Conservation (phyloP, 2,329 filamentous ascomycete genomes). For the Arthrobotrys iridis region DNA sequence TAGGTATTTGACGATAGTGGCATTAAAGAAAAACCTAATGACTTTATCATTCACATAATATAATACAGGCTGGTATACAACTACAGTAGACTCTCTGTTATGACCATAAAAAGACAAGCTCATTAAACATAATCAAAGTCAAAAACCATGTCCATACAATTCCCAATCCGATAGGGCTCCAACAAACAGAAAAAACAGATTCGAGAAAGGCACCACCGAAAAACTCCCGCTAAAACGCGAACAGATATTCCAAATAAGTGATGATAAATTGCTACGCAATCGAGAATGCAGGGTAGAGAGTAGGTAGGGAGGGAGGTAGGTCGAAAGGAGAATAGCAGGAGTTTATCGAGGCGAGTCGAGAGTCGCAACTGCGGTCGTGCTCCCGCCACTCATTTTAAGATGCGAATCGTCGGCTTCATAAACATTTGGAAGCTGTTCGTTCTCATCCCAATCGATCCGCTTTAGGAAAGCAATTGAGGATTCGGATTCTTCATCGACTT, state of each 20-base stretch:
- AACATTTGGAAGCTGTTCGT: constrained; percentile 37
- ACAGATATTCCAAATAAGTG: neutral
- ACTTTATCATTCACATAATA: constrained; percentile 20
- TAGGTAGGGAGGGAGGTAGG: neutral
- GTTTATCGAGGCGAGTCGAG: constrained; percentile 34
- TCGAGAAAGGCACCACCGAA: neutral
- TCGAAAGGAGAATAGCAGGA: neutral
- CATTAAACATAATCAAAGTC: neutral
- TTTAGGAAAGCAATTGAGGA: constrained; percentile 32
- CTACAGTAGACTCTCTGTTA: constrained; percentile 1
- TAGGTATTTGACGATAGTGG: neutral
- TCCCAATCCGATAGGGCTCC: neutral
- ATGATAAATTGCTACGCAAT: neutral
- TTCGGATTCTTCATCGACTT: constrained; percentile 30
- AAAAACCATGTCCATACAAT: neutral
- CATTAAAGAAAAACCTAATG: neutral
- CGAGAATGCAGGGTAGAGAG: neutral
- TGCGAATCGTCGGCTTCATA: constrained; percentile 39
- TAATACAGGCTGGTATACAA: constrained; percentile 14
- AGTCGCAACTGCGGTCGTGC: constrained; percentile 41
- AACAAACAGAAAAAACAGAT: constrained; percentile 5
- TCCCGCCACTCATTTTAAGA: constrained; percentile 42
- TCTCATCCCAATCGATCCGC: constrained; percentile 44
- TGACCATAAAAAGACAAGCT: neutral
- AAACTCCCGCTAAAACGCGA: constrained; percentile 39